Base-by-base conservation (phyloP, 2,329 filamentous ascomycete species). In the Calonectria honghensis region DNA sequence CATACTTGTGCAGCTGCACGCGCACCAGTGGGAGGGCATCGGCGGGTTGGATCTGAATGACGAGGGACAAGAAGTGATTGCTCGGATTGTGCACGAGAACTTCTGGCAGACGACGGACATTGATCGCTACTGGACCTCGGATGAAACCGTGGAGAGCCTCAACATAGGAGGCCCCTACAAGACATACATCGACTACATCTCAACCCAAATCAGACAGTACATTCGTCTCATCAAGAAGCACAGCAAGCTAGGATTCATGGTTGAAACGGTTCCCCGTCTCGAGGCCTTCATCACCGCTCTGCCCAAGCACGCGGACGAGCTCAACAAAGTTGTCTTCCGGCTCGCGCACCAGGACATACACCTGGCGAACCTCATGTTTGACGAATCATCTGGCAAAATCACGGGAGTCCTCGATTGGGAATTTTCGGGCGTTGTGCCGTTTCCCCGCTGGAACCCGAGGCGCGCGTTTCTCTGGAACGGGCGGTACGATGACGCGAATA, bases 301-400 rank as follows among this genome's bases (percentile, higher is more conserved):
- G 3, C 48, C 66, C 67, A 71, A 80, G 29, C 66, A 82, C 6
- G 37, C 70, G 11, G 48, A 52, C 13, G 54, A 65, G 35, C 65
- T 79, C 32, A 64, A 73, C 27, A 64, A 48, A n/a, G 68, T 68
- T n/a, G 68, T 54, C 16, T 72, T 77, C 13, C 45, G 76, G 14
- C 79, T 86, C 2, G 82, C 84, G 9, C 85, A 86, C 74, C 84
- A 83, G 72, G 84, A 86, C 74, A 64, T 86, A 54, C 84, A 86
- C 71, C 82, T 86, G 50, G 84, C 81, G 16, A 86, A 86, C 57
- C 77, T 86, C 45, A 80, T 85, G 69, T 86, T 16, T 73, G 61
- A 73, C 84, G 14, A 83, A 84, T 79, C 86, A 14, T 61, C 31
- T 24, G 29, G 54, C 6, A 70, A 63, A 9, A 70, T 70, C 41